phyloP scores from a whole-genome alignment of 257 asterid species.

The Plantago ovata region DNA sequence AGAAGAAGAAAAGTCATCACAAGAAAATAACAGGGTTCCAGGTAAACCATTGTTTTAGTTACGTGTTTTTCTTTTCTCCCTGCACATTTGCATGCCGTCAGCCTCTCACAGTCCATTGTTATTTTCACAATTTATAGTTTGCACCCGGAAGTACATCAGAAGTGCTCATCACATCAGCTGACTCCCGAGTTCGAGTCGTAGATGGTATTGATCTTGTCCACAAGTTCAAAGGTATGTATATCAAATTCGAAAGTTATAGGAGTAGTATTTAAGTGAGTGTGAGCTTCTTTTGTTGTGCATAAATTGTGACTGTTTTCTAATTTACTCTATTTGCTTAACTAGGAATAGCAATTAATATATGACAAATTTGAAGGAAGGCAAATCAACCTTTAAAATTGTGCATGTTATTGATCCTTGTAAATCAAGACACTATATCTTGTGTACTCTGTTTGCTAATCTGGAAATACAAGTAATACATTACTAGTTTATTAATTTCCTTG shows the following conservation, averaged over 20 bases:
- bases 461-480: too few relatives aligned
- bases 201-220: conserved; percentile 85
- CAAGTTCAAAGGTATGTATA: conserved; percentile 75
- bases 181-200: conserved; percentile 83
- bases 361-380: too few relatives aligned
- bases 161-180: conserved; percentile 91
- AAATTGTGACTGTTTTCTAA: too few relatives aligned
- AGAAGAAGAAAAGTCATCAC: conserved; percentile 86
- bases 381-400: too few relatives aligned
- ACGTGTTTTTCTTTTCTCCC: background rate
- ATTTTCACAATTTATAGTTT: conserved; percentile 48
- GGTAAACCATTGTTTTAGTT: conserved; percentile 33
- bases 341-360: too few relatives aligned
- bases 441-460: too few relatives aligned
- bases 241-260: background rate
- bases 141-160: conserved; percentile 92
- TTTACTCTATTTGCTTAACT: too few relatives aligned
- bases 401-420: too few relatives aligned
- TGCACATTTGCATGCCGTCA: conserved; percentile 4
- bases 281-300: too few relatives aligned
- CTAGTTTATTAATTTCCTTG: too few relatives aligned
- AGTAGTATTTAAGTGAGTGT: conserved; percentile 1
- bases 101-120: conserved; percentile 14
- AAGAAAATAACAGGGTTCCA: conserved; percentile 98
- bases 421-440: too few relatives aligned